phyloP scores from a whole-genome alignment of 2,329 filamentous ascomycete species.

The Domatiomyces globalis region DNA sequence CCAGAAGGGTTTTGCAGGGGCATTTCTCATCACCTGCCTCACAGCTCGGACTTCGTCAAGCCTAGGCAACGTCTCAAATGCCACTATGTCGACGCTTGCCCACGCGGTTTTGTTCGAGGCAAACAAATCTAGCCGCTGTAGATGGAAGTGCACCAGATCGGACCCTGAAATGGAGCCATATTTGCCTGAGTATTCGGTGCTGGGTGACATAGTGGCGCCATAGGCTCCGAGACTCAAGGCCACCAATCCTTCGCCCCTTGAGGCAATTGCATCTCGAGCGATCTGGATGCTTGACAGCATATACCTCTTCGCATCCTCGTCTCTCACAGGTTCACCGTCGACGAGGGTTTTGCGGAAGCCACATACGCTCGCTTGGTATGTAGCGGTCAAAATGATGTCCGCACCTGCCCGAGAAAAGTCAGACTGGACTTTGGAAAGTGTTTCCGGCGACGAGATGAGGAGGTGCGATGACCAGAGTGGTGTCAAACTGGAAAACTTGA shows the following conservation, averaged over 20 bases:
- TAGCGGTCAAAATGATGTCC: slow-evolving; percentile 52
- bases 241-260: slow-evolving; percentile 20
- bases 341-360: slow-evolving; percentile 39
- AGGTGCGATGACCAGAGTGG: slow-evolving; percentile 57
- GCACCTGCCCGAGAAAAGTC: slow-evolving; percentile 44
- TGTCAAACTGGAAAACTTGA: slow-evolving; percentile 38
- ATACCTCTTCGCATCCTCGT: slow-evolving; percentile 17
- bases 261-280: slow-evolving; percentile 20
- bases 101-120: slow-evolving; percentile 24
- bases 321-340: slow-evolving; percentile 6
- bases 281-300: slow-evolving; percentile 28
- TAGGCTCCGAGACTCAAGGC: slow-evolving; percentile 53
- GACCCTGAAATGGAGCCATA: slow-evolving; percentile 37
- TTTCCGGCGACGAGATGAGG: slow-evolving; percentile 40
- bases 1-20: slow-evolving; percentile 38
- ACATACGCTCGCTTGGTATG: slow-evolving; percentile 48
- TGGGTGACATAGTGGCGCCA: slow-evolving; percentile 51
- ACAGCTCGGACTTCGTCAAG: slow-evolving; percentile 48
- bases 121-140: slow-evolving; percentile 40
- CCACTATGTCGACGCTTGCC: slow-evolving; percentile 39
- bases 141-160: slow-evolving; percentile 43
- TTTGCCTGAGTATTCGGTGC: slow-evolving; percentile 49
- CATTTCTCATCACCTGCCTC: slow-evolving; percentile 29
- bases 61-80: slow-evolving; percentile 54
- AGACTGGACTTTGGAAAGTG: slow-evolving; percentile 41